Evolutionary conservation across 139 green algal genomes (phyloP), one percentile per base, ranked within the genome.

Genomic region (Chlorella sorokiniana): DNA sequence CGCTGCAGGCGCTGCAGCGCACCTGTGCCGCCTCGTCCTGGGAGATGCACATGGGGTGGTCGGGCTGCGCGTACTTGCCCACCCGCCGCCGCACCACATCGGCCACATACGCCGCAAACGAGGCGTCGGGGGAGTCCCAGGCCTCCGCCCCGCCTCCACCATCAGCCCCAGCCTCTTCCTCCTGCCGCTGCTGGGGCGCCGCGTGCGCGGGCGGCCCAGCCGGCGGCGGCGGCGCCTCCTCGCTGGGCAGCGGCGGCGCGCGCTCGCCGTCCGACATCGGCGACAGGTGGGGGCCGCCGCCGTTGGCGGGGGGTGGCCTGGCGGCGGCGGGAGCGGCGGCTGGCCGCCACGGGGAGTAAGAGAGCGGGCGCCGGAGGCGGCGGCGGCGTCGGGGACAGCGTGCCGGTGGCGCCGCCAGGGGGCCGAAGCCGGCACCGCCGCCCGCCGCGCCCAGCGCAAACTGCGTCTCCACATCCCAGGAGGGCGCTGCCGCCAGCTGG

Each of bases 1-100:
- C 40, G 7, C 11, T n/a, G 20, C 1, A 18, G 6, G 8, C 27
- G 27, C 27, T 23, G 29, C 61, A 14, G 18, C 77, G 6, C 51
- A 83, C 78, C 79, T 74, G 41, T 27, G 69, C 44, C 1, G 89
- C 88, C 22, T 94, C 88, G 1, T 92, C 83, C 18, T 65, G 74
- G 4, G 31, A 52, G 4, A 96, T 84, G 62, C 81, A 76, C 44
- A 82, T 83, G 56, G 92, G 92, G 79, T 94, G 91, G 16, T 91
- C 92, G 0, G 91, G 89, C 82, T 92, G 89, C 56, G 85, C 65
- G 73, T 95, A 96, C 86, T 94, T 94, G 64, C 89, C 88, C 62
- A 97, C 65, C 33, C 90, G 77, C 35, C 83, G 78, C 59, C 86
- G 82, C 38, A 96, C 88, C 51, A 88, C 88, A 31, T 95, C 88